These are phyloP conservation scores for Rhizopus microsporus DNA, from an alignment of 371 early-diverging fungal species.

Conservation along the genomic window DNA sequence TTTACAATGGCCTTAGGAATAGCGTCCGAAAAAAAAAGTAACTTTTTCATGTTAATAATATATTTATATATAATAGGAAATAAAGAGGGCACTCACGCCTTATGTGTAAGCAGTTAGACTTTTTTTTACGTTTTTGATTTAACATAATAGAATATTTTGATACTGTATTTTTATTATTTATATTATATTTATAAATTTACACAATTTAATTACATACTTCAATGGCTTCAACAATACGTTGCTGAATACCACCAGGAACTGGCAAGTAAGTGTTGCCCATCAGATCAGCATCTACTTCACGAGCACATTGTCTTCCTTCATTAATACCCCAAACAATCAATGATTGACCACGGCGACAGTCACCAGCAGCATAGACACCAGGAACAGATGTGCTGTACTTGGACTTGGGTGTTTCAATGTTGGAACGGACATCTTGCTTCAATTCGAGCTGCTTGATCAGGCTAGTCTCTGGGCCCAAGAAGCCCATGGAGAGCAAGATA, in stretches of 20 bases:
- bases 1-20: too few species aligned
- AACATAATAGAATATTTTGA: too few species aligned
- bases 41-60: too few species aligned
- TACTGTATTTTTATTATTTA: too few species aligned
- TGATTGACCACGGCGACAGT: slow-evolving; percentile 94
- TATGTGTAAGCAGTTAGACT: too few species aligned
- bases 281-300: slow-evolving; percentile 86
- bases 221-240: slow-evolving; percentile 35
- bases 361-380: slow-evolving; percentile 94
- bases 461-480: slow-evolving; percentile 92
- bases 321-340: slow-evolving; percentile 97
- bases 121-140: too few species aligned
- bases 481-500: slow-evolving; percentile 94
- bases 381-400: slow-evolving; percentile 76
- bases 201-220: too few species aligned
- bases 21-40: too few species aligned
- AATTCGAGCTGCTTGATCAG: slow-evolving; percentile 77
- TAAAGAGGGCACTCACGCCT: too few species aligned
- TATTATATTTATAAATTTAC: too few species aligned
- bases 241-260: slow-evolving; percentile 68
- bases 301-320: slow-evolving; percentile 94
- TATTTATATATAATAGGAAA: too few species aligned
- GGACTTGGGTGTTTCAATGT: slow-evolving; percentile 80
- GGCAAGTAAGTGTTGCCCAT: slow-evolving; percentile 73
- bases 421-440: slow-evolving; percentile 73